Percentiles rank a stretch among this genome's conserved stretches.
These are phyloP conservation scores for Coemansia sp. DNA, from an alignment of 192 early-diverging fungal species.

Conservation along the genomic window DNA sequence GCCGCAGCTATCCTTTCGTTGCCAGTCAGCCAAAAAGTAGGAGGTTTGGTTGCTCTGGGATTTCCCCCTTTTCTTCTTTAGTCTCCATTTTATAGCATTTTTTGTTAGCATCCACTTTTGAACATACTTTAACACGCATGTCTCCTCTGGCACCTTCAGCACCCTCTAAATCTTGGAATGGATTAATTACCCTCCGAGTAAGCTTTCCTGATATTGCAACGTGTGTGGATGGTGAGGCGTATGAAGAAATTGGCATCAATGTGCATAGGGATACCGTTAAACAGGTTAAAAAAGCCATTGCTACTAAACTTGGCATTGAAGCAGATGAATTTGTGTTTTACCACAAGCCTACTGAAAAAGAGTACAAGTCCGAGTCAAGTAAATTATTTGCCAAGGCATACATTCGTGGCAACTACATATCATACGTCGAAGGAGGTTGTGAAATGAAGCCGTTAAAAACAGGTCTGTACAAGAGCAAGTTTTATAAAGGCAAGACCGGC, in stretches of 20 bases:
- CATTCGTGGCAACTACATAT: neutral
- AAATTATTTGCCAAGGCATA: neutral
- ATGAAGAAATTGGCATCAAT: neutral
- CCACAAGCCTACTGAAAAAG: neutral
- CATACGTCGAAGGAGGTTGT: neutral
- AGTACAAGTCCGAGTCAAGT: neutral
- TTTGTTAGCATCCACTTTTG: neutral
- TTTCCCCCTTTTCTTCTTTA: neutral
- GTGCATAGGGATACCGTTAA: neutral
- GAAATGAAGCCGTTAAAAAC: neutral
- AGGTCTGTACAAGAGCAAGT: neutral
- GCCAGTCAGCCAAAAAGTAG: neutral
- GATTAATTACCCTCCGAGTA: neutral
- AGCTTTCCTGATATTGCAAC: neutral
- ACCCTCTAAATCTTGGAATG: neutral
- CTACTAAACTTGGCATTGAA: neutral
- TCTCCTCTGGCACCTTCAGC: neutral
- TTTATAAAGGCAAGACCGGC: neutral
- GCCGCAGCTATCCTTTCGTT: neutral
- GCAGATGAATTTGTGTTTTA: constrained; percentile 2
- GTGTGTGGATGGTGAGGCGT: neutral
- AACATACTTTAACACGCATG: neutral
- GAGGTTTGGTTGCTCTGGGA: neutral
- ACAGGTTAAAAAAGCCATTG: neutral
- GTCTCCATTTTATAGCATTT: neutral